Evolutionary conservation across 345 rosid species (phyloP).

Genomic region (Balakata baccata): DNA sequence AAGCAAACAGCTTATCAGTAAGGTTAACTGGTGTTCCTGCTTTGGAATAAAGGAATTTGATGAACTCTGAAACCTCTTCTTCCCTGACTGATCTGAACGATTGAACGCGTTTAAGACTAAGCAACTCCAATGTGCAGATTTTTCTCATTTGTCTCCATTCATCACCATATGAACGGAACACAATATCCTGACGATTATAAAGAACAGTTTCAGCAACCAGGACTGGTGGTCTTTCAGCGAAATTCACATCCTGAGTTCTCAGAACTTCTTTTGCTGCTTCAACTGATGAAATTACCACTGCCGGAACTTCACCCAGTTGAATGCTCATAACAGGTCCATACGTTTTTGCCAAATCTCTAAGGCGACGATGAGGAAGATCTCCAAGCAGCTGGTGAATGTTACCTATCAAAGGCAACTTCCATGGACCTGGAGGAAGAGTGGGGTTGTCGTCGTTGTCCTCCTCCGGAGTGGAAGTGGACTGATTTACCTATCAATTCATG

Average conservation of each 20-base stretch:
- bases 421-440: not conserved
- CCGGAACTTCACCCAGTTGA: constrained; percentile 21
- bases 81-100: constrained; percentile 20
- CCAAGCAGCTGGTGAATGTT: constrained; percentile 30
- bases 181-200: constrained; percentile 12
- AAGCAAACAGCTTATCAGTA: constrained; percentile 8
- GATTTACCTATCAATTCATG: not conserved
- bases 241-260: constrained; percentile 29
- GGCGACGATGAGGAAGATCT: constrained; percentile 21
- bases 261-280: constrained; percentile 28
- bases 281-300: constrained; percentile 23
- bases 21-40: constrained; percentile 13
- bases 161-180: constrained; percentile 22
- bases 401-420: constrained; percentile 35
- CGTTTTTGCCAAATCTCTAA: constrained; percentile 26
- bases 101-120: constrained; percentile 17
- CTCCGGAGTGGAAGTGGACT: not conserved
- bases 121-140: constrained; percentile 17
- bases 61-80: constrained; percentile 17
- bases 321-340: constrained; percentile 21
- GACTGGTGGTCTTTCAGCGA: constrained; percentile 20
- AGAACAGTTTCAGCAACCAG: not conserved
- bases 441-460: not conserved
- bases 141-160: constrained; percentile 18
- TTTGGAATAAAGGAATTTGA: not conserved